Evolutionary conservation across 306 rosid species (phyloP).

Genomic region (Pyrus betulifolia): DNA sequence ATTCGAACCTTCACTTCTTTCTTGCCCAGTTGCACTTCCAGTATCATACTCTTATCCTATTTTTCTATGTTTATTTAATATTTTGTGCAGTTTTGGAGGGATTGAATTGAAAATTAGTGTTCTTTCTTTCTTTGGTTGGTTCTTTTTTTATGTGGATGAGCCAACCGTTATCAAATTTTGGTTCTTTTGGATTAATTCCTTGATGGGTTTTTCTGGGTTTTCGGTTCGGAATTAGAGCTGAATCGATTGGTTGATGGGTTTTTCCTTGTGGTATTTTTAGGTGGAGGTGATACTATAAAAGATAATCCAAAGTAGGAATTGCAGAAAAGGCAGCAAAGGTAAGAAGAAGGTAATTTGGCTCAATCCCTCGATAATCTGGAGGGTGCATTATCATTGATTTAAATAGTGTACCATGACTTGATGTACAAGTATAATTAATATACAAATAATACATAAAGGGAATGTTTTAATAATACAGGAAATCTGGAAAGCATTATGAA

Average conservation of each 20-base stretch:
- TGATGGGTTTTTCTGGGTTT: conserved; percentile 15
- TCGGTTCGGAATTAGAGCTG: conserved; percentile 15
- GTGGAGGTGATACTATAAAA: conserved; percentile 4
- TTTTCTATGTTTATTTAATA: neutral
- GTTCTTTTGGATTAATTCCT: conserved; percentile 5
- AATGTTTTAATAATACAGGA: no score
- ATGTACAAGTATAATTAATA: no score
- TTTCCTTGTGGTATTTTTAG: conserved; percentile 24
- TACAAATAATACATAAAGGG: no score
- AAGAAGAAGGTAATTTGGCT: no score
- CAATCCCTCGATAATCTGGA: no score
- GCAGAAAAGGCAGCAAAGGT: no score
- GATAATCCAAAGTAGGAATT: no score
- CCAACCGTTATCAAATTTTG: conserved; percentile 5
- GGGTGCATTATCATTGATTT: no score
- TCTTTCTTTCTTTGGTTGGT: conserved; percentile 10
- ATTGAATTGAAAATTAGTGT: neutral
- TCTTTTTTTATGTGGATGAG: conserved; percentile 10
- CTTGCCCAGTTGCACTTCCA: neutral
- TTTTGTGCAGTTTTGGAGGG: conserved; percentile 7
- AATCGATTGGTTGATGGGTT: conserved; percentile 12
- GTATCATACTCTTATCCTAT: neutral
- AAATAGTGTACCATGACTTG: no score
- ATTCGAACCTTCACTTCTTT: conserved; percentile 42
- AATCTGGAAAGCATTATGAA: no score